Evolutionary conservation across 1,284 basidiomycete genomes (phyloP), one percentile per base, ranked within the genome.

Genomic region (Blastosporella zonata): DNA sequence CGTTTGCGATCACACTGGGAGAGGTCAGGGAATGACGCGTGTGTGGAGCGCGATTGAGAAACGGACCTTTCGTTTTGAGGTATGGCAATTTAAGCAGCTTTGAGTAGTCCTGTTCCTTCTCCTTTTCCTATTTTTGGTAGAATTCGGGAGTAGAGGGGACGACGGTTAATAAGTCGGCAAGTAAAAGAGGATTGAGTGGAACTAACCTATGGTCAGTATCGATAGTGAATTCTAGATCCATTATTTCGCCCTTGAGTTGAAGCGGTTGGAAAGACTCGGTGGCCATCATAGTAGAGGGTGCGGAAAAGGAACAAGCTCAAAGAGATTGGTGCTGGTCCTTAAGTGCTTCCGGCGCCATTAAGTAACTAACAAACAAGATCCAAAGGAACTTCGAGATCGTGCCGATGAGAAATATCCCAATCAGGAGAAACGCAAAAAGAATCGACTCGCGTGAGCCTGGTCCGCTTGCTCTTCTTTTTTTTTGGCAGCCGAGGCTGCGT

Each of bases 71-170:
- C 91, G 76, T 71, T 94, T 94, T 48, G 92, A 93, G 42, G 90
- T 92, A 67, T 94, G 92, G 69, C 91, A 95, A 60, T 93, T 93
- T 49, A 95, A 76, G 65, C 91, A 95, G 60, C 72, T 74, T 71
- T 93, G 86, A 6, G 91, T 93, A 33, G 90, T 93, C 62, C 92
- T 77, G 71, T 95, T 94, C 61, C 91, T 79, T 62, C 91, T 78
- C 56, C 84, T 79, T 62, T 81, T 81, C 62, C 75, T 77, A 68
- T 70, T 71, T 71, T 70, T 68, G 70, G 70, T 62, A 60, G 63
- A 66, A 59, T 54, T 62, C 67, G 70, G 70, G 60, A 43, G 66
- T 70, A 68, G 67, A 67, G 64, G 63, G 63, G 67, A n/a, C 49
- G 62, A 63, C 67, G 69, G 70, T 67, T 68, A 72, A 69, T 71